Conservation (phyloP, 2,329 filamentous ascomycete genomes). For the Leptosphaerulina australis region DNA sequence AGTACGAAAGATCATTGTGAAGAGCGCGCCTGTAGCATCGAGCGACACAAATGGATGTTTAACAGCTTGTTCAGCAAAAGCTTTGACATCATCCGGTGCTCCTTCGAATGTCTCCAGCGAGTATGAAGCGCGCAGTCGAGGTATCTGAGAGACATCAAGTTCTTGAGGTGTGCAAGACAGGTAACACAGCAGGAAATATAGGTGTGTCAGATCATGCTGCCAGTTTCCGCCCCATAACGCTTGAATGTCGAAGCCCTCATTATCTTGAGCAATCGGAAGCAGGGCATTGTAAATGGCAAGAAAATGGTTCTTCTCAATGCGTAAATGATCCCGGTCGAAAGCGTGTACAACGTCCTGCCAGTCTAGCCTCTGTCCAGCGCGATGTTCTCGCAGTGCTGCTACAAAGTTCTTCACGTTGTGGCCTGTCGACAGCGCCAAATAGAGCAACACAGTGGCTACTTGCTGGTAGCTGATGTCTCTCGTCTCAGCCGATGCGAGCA, state of each 20-base stretch:
- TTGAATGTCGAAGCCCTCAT: constrained; percentile 78
- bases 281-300: constrained; percentile 80
- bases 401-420: constrained; percentile 73
- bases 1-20: constrained; percentile 65
- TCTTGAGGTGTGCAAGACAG: constrained; percentile 75
- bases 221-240: constrained; percentile 87
- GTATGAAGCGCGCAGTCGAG: constrained; percentile 79
- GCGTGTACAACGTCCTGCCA: constrained; percentile 74
- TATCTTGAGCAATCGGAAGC: constrained; percentile 69
- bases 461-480: constrained; percentile 79
- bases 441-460: constrained; percentile 79
- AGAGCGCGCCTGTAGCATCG: constrained; percentile 74
- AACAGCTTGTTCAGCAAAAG: constrained; percentile 69
- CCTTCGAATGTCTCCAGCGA: constrained; percentile 67
- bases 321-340: constrained; percentile 80
- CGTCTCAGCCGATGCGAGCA: constrained; percentile 61
- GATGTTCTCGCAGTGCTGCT: constrained; percentile 62
- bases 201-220: constrained; percentile 83
- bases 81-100: constrained; percentile 64
- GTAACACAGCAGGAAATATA: constrained; percentile 93
- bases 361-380: constrained; percentile 62
- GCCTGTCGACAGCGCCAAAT: constrained; percentile 65
- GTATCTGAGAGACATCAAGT: constrained; percentile 84
- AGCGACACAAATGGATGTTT: constrained; percentile 88
- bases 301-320: constrained; percentile 81